Evolutionary conservation across 768 basidiomycete species (phyloP), one percentile per base, ranked within the genome.

Genomic region (Boletus subcaerulescens): DNA sequence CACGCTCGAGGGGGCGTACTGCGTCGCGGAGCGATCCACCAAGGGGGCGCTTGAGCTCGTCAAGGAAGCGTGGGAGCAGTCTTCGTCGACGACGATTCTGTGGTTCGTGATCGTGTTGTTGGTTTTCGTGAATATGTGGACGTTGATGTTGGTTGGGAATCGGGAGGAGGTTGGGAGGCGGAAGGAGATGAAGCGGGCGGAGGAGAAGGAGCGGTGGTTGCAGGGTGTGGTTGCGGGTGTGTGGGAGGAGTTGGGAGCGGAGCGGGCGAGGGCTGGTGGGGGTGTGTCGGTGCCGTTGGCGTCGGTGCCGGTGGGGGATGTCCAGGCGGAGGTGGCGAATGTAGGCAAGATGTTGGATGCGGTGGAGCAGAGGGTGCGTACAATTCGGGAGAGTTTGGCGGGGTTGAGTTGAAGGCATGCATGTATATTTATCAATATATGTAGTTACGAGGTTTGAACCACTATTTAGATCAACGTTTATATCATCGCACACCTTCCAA

Each of bases 121-220:
- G 60, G 80, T 94, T 57, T 55, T 91, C 40, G 89, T 85, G 61
- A 96, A 96, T 64, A 41, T 92, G n/a, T 85, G 74, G 91, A 87
- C 85, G 60, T 58, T 77, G 71, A 71, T 60, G 72, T 72, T 67
- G 73, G 76, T 76, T 56, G 80, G 74, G 61, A 70, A 71, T 68
- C 77, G 72, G 72, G 76, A 77, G 64, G 78, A 81, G 56, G 68
- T 65, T 8, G 74, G 74, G 22, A 62, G 74, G 38, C 65, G 73
- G 35, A 84, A 78, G 70, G 77, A 78, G 69, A 50, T 78, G 68
- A 76, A 68, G 65, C 79, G 76, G 69, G 76, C 71, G 60, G 86
- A 82, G 68, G 89, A 89, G 66, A 77, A 82, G 72, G 87, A 89
- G 70, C 80, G 80, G 74, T 87, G 83, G 84, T 81, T 89, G 55